phyloP scores from a whole-genome alignment of 768 basidiomycete genomes.

The Tricholomella constricta region DNA sequence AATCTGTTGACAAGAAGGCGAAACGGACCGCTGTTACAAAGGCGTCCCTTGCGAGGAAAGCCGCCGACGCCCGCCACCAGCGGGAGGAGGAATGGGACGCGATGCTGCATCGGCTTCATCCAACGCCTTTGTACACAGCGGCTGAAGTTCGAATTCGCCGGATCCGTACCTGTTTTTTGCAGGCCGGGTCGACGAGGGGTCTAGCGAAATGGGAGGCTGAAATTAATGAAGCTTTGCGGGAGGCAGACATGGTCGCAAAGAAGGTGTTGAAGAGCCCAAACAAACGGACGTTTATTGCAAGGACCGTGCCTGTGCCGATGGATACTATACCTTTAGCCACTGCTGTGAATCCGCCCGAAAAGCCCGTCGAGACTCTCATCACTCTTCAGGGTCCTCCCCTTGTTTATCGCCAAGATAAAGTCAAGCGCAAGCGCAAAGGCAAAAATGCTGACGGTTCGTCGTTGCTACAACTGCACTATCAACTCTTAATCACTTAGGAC shows the following conservation, averaged over 20 bases:
- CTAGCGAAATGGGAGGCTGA: slow-evolving; percentile 64
- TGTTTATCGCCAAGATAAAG: slow-evolving; percentile 20
- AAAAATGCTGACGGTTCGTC: slow-evolving; percentile 33
- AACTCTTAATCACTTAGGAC: neutral
- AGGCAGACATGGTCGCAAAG: slow-evolving; percentile 51
- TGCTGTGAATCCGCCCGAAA: slow-evolving; percentile 48
- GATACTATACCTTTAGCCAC: slow-evolving; percentile 37
- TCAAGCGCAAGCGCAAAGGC: slow-evolving; percentile 36
- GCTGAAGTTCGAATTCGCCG: slow-evolving; percentile 53
- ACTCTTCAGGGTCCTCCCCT: slow-evolving; percentile 51
- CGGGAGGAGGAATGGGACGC: slow-evolving; percentile 69
- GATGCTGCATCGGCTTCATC: slow-evolving; percentile 56
- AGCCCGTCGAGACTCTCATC: slow-evolving; percentile 52
- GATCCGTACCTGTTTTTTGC: slow-evolving; percentile 58
- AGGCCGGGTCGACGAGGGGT: slow-evolving; percentile 53
- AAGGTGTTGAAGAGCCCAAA: slow-evolving; percentile 40
- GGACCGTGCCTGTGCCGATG: slow-evolving; percentile 23
- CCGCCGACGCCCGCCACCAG: slow-evolving; percentile 57
- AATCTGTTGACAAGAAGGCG: slow-evolving; percentile 32
- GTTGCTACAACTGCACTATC: neutral
- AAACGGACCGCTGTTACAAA: slow-evolving; percentile 47
- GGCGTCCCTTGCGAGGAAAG: slow-evolving; percentile 60
- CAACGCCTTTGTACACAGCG: slow-evolving; percentile 49
- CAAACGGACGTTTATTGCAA: slow-evolving; percentile 20
- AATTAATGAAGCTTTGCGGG: slow-evolving; percentile 55